These are phyloP conservation scores for Russula sp. DNA, from an alignment of 768 basidiomycete genomes.

Conservation along the genomic window DNA sequence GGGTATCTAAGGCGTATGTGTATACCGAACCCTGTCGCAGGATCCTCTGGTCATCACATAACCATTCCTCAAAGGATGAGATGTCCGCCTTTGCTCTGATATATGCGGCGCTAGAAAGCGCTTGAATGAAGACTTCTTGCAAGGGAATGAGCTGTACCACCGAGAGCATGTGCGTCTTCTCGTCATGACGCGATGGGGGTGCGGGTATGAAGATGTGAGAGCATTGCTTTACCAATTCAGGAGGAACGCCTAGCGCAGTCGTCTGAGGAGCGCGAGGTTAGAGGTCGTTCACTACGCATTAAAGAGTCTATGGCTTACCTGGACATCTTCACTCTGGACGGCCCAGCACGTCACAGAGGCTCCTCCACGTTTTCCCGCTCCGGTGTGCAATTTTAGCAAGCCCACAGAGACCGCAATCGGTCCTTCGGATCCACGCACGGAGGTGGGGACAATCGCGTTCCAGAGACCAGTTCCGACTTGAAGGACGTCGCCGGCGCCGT, in stretches of 20 bases:
- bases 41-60: slow-evolving; percentile 29
- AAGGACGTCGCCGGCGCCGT: background rate
- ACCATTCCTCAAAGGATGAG: slow-evolving; percentile 23
- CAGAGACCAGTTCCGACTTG: slow-evolving; percentile 9
- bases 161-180: slow-evolving; percentile 16
- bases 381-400: background rate
- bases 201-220: background rate
- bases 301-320: slow-evolving; percentile 11
- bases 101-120: slow-evolving; percentile 24
- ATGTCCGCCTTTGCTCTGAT: slow-evolving; percentile 19
- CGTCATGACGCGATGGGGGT: background rate
- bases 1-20: slow-evolving; percentile 28
- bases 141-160: slow-evolving; percentile 19
- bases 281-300: background rate
- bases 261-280: slow-evolving; percentile 24
- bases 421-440: background rate
- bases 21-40: slow-evolving; percentile 45
- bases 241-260: slow-evolving; percentile 6
- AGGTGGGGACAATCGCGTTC: slow-evolving; percentile 1
- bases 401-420: slow-evolving; percentile 10
- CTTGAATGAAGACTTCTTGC: slow-evolving; percentile 24
- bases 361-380: background rate
- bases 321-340: slow-evolving; percentile 33
- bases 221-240: slow-evolving; percentile 3
- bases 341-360: slow-evolving; percentile 33